Percentiles rank a stretch among this genome's conserved stretches.
phyloP scores from a whole-genome alignment of 768 basidiomycete species.

The Russula sp. region DNA sequence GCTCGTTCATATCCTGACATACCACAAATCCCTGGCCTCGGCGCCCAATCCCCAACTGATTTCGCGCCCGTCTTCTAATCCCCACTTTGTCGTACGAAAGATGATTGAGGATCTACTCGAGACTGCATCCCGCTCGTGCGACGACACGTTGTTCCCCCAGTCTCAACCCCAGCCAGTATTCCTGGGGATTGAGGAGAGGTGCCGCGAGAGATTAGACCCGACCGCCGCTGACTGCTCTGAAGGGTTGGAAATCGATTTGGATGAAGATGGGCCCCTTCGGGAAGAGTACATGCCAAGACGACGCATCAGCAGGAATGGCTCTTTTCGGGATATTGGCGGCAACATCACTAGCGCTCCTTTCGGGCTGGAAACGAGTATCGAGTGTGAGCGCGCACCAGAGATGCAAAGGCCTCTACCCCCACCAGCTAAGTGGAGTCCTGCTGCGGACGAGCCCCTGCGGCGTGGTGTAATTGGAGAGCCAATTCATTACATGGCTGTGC shows the following conservation, averaged over 20 bases:
- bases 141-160: slow-evolving; percentile 22
- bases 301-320: slow-evolving; percentile 37
- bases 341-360: slow-evolving; percentile 5
- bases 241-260: slow-evolving; percentile 66
- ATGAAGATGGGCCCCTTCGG: slow-evolving; percentile 74
- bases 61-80: slow-evolving; percentile 66
- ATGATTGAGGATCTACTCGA: slow-evolving; percentile 63
- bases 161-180: slow-evolving; percentile 57
- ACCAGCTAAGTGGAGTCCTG: slow-evolving; percentile 76
- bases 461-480: slow-evolving; percentile 44
- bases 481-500: slow-evolving; percentile 60
- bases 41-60: slow-evolving; percentile 64
- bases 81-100: slow-evolving; percentile 59
- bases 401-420: slow-evolving; percentile 46
- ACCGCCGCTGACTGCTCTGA: slow-evolving; percentile 34
- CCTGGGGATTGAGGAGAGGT: slow-evolving; percentile 60
- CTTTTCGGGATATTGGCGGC: slow-evolving; percentile 22
- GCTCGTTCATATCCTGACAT: slow-evolving; percentile 56
- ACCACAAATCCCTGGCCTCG: slow-evolving; percentile 57
- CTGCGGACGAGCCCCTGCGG: slow-evolving; percentile 67
- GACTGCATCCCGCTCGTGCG: slow-evolving; percentile 31
- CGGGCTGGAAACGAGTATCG: slow-evolving; percentile 6
- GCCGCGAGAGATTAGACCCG: slow-evolving; percentile 43
- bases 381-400: slow-evolving; percentile 20
- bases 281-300: slow-evolving; percentile 76